Evolutionary conservation across 345 rosid species (phyloP), one percentile per base, ranked within the genome.

Genomic region (Brassica incana): DNA sequence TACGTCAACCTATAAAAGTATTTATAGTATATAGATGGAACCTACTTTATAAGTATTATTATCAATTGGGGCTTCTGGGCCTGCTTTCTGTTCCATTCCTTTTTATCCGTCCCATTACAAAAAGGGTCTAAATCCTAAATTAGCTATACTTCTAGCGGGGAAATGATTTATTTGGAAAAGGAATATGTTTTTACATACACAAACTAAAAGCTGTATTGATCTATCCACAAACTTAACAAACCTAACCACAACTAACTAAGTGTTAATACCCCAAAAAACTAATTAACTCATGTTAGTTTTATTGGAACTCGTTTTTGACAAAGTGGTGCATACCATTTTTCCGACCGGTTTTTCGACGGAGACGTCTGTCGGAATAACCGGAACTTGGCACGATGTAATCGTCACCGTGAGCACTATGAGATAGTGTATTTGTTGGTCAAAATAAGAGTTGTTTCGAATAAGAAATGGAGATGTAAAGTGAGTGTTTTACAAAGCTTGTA

Each of bases 41-140:
- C 60, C 60, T 54, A 18, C 20, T 54, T 52, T 54, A 1, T 20
- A 27, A 27, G 30, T 11, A 11, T 27, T 61, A 61, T 61, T 20
- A 20, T 20, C 7, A 54, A 6, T 5, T 35, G 59, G 59, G 59
- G 43, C 59, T 67, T 58, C 3, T 74, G 70, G 48, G 71, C 77
- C 50, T 11, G 3, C 0, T 50, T 18, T 18, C 3, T 12, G 50
- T 63, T 25, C 35, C 71, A 65, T 30, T 64, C 4, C 14, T 16
- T 63, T 25, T 43, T 16, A 12, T 9, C 40, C 10, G 6, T 20
- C 23, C 65, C 23, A 18, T 8, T 58, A 27, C 30, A 27, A 29
- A 18, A 58, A 4, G 8, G 61, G 1, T 20, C 18, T 58, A 58
- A 18, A 56, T 56, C 58, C 58, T 52, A 16, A 52, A 52, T 6